Percentiles rank a stretch among this genome's conserved stretches.
phyloP scores from a whole-genome alignment of 306 rosid genomes.

The Albizia julibrissin region DNA sequence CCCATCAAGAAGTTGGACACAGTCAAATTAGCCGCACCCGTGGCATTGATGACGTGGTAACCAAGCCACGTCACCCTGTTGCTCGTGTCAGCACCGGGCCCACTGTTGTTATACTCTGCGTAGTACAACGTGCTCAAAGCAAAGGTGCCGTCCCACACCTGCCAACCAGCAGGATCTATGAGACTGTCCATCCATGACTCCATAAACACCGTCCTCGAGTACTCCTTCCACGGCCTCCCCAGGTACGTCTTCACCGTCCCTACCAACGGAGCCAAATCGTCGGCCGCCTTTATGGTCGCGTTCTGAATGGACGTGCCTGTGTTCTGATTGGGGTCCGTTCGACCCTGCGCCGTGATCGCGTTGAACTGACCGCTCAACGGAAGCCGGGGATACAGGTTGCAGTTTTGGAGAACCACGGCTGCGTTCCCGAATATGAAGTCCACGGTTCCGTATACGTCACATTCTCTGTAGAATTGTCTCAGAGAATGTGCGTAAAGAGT shows the following conservation, averaged over 20 bases:
- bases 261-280: conserved; percentile 37
- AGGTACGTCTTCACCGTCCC: conserved; percentile 45
- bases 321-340: conserved; percentile 55
- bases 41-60: conserved; percentile 57
- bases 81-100: conserved; percentile 57
- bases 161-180: conserved; percentile 68
- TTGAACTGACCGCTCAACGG: conserved; percentile 47
- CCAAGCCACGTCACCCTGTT: conserved; percentile 71
- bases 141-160: conserved; percentile 63
- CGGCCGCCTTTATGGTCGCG: conserved; percentile 28
- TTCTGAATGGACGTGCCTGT: conserved; percentile 48
- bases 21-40: conserved; percentile 62
- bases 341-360: conserved; percentile 53
- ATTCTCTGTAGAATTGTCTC: conserved; percentile 54
- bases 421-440: conserved; percentile 59
- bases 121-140: conserved; percentile 64
- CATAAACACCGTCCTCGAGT: conserved; percentile 66
- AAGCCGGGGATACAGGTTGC: conserved; percentile 49
- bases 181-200: conserved; percentile 53
- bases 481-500: conserved; percentile 50
- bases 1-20: conserved; percentile 57
- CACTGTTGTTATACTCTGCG: conserved; percentile 62
- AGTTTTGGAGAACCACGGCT: conserved; percentile 47
- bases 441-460: conserved; percentile 53
- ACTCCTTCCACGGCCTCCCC: conserved; percentile 87